Evolutionary conservation across 352 stramenopile genomes (phyloP), one percentile per base, ranked within the genome.

Genomic region (Globisporangium carolinianum): DNA sequence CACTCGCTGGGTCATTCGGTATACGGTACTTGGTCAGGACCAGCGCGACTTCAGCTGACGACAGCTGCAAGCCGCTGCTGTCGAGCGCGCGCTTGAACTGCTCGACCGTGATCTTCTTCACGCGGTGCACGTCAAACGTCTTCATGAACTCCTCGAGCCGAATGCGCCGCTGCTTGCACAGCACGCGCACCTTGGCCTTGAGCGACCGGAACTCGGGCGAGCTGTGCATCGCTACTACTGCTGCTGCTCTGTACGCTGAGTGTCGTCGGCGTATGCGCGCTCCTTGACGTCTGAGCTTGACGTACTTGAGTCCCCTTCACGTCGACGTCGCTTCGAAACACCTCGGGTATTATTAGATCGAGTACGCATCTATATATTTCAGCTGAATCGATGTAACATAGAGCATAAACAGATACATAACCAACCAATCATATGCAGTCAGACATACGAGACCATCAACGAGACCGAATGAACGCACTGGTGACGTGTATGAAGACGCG

Each of bases 91-190:
- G 82, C 55, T 82, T 86, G 64, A 92, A 94, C 65, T 92, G 84
- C 51, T 92, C 82, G 0, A 75, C 62, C 51, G 78, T 79, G 58
- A 94, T 91, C 49, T 88, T 90, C 72, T 94, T 92, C 9, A 89
- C 79, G 61, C 81, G 75, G 57, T 94, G 84, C 15, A 86, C 60
- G 66, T 94, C 84, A 50, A 94, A 94, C 11, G 84, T 94, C 54
- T 89, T 91, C 84, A 94, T 94, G 47, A 94, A 94, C 61, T 92
- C 82, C 66, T 94, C 84, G 4, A 94, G 57, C 1, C 82, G 84
- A 59, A 91, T 87, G 36, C 84, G 80, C 14, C 79, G 78, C 60
- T 94, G 80, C 68, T 89, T 94, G 66, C 84, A 94, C 56, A 90
- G 60, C 51, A 79, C 61, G 32, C 82, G 80, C 47, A 91, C 74